Evolutionary conservation across 2,329 filamentous ascomycete genomes (phyloP), one percentile per base, ranked within the genome.

Genomic region (Huntiella omanensis): DNA sequence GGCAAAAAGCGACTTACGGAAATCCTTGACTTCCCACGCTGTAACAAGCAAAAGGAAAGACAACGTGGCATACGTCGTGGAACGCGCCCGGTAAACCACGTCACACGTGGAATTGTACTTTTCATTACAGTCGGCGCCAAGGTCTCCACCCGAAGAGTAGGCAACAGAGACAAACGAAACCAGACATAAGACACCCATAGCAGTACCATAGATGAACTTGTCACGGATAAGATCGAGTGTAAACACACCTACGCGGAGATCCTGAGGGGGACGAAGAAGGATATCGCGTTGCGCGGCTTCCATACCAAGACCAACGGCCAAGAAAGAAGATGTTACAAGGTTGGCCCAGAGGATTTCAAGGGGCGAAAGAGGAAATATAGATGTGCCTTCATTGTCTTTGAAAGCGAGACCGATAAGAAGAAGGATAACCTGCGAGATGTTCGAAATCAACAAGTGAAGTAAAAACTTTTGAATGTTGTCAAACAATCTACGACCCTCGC

Each of bases 271-370:
- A 0, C 79, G 74, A 4, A 64, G 58, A 56, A 83, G 72, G 50
- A 84, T 74, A 56, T 83, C 78, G 0, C 75, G 72, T 32, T 76
- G 70, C 0, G 77, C 77, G 48, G 75, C 68, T 55, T 84, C 80
- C 50, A 83, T 73, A 4, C 80, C 80, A 0, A 85, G 68, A 45
- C 80, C 80, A 54, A 84, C 74, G 37, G 80, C 80, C 1, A 81
- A 68, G 53, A 82, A 72, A 5, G 75, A 80, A 1, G 76, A 81
- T 1, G 80, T 84, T 45, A 83, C 71, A 55, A 84, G 73, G 57
- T 83, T 84, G 51, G 80, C 77, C 80, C 80, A 84, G 32, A 84
- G 69, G 54, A 83, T 82, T 56, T 84, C 78, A 3, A 84, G 69
- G 0, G 80, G 79, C 1, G 77, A 77, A 11, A 84, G 65, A 0